Evolutionary conservation across 2,329 filamentous ascomycete genomes (phyloP).

Genomic region (Fusarium sororula): DNA sequence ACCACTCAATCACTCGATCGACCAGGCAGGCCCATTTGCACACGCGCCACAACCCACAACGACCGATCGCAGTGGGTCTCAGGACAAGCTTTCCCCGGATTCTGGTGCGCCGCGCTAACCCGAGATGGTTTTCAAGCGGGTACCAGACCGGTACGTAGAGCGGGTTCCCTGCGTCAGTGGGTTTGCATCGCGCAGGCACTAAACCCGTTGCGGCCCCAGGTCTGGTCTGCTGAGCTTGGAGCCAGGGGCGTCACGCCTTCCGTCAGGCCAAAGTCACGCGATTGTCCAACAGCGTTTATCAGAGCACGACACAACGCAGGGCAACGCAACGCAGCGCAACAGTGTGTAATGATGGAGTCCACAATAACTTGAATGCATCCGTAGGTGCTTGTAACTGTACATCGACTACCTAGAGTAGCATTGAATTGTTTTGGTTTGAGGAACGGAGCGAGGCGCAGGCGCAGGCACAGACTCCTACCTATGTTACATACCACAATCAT

Average conservation of each 20-base stretch:
- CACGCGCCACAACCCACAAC: slow-evolving; percentile 36
- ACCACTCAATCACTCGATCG: slow-evolving; percentile 26
- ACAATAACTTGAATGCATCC: slow-evolving; percentile 7
- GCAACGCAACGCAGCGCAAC: neutral
- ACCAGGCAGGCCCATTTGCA: slow-evolving; percentile 17
- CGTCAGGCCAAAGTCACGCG: slow-evolving; percentile 46
- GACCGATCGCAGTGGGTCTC: slow-evolving; percentile 41
- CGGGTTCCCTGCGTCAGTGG: slow-evolving; percentile 17
- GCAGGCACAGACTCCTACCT: slow-evolving; percentile 12
- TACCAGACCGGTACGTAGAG: slow-evolving; percentile 38
- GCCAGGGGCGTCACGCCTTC: slow-evolving; percentile 43
- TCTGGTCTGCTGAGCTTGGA: slow-evolving; percentile 42
- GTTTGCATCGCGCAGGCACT: slow-evolving; percentile 26
- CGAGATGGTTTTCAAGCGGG: slow-evolving; percentile 27
- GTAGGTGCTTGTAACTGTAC: slow-evolving; percentile 3
- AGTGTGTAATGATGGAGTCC: neutral
- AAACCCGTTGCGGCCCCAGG: slow-evolving; percentile 36
- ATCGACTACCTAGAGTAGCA: neutral
- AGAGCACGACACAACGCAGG: neutral
- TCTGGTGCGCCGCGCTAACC: slow-evolving; percentile 37
- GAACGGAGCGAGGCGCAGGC: slow-evolving; percentile 30
- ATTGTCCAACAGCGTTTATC: slow-evolving; percentile 33
- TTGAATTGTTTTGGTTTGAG: neutral
- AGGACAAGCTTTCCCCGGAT: slow-evolving; percentile 49
- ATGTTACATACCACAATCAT: slow-evolving; percentile 2